phyloP scores from a whole-genome alignment of 768 basidiomycete species.

The Auricularia sp. region DNA sequence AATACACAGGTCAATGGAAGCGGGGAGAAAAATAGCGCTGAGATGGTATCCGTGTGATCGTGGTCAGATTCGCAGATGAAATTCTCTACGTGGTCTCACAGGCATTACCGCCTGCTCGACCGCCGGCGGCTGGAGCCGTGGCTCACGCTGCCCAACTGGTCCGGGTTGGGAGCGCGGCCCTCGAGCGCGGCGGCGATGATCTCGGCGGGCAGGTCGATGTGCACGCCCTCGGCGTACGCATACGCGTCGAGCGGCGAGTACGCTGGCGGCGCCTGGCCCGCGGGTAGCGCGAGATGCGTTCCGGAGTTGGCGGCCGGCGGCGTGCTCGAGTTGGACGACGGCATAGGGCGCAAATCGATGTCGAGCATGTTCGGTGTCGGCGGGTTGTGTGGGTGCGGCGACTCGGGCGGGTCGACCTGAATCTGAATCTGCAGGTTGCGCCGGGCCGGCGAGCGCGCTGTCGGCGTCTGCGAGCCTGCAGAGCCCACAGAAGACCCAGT shows the following conservation, averaged over 20 bases:
- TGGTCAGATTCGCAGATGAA: no score
- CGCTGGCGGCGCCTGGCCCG: slow-evolving; percentile 59
- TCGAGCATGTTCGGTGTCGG: slow-evolving; percentile 79
- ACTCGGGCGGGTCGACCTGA: slow-evolving; percentile 48
- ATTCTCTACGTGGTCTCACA: no score
- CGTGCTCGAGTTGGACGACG: slow-evolving; percentile 9
- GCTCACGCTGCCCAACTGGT: background rate
- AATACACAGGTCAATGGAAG: no score
- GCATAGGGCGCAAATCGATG: slow-evolving; percentile 66
- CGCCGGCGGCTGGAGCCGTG: background rate
- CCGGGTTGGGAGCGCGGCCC: slow-evolving; percentile 30
- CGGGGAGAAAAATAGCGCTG: no score
- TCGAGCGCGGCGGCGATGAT: slow-evolving; percentile 85
- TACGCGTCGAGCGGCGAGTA: slow-evolving; percentile 86
- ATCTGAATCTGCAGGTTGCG: slow-evolving; percentile 44
- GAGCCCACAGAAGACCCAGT: slow-evolving; percentile 41
- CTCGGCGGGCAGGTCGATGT: slow-evolving; percentile 86
- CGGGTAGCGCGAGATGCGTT: slow-evolving; percentile 3
- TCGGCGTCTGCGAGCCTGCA: slow-evolving; percentile 66
- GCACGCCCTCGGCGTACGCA: slow-evolving; percentile 79
- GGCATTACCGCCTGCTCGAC: background rate
- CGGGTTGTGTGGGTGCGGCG: slow-evolving; percentile 59
- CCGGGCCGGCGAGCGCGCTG: slow-evolving; percentile 62
- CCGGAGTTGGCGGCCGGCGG: slow-evolving; percentile 1
- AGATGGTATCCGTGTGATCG: no score